Base-by-base conservation (phyloP, 1,284 basidiomycete species). In the Heterobasidion occidentale region DNA sequence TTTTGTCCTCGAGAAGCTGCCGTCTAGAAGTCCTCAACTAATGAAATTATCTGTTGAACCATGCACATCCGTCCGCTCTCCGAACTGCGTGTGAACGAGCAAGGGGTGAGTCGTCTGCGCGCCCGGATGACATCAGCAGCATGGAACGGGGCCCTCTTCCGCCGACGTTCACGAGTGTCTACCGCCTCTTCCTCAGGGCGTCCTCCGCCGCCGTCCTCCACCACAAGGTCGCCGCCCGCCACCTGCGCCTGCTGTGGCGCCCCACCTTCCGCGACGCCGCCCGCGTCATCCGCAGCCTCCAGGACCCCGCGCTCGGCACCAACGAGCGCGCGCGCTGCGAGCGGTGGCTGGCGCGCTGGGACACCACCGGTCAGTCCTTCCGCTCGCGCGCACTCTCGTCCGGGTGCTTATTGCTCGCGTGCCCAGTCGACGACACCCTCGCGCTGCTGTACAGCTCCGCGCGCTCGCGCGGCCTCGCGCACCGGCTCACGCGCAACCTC, bases 151-250 rank as follows among this genome's bases (percentile, higher is more conserved):
- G 27, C 36, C 14, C 52, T 27, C 71, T 86, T 17, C 80, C 83
- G 6, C 57, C 77, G 3, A 68, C 72, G 7, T 81, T 88, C 60
- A 80, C 71, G 7, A 83, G 83, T 58, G 63, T 84, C 1, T 89
- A 89, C 60, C 76, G 86, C 11, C 71, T 89, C 2, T 77, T 84
- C 57, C 69, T 88, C 45, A 77, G 86, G 17, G 74, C 80, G 12
- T 73, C 72, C 36, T 80, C 81, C n/a, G 79, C 80, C 4, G 74
- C 84, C 9, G 83, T 87, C n/a, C 72, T 87, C 4, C 77, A 84
- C 60, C 74, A 86, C 35, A 67, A 64, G 19, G 57, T 63, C 14
- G 74, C 78, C 3, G 76, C 72, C 15, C 65, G 67, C 36, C 71
- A 75, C 53, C 65, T 86, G 7, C 74, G 79, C 46, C 63, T 61